Percentiles rank a stretch among this genome's conserved stretches.
phyloP scores from a whole-genome alignment of 2,329 filamentous ascomycete species.

The Fusarium secorum region DNA sequence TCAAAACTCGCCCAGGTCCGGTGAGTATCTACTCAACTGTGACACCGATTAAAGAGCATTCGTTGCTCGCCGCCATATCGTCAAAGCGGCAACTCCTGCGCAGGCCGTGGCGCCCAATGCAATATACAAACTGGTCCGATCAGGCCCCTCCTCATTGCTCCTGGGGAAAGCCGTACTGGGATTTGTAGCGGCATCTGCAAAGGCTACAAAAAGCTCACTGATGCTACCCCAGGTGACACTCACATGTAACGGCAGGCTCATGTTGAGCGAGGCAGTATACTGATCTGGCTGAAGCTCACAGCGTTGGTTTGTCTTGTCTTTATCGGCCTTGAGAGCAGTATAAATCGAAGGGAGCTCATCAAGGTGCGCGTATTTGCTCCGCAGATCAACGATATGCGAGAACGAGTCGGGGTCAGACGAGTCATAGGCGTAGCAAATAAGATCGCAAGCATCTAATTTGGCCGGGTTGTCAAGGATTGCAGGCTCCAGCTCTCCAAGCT shows the following conservation, averaged over 20 bases:
- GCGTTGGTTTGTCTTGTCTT: constrained; percentile 95
- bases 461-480: constrained; percentile 91
- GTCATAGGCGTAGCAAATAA: constrained; percentile 95
- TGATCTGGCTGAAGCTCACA: constrained; percentile 90
- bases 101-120: constrained; percentile 77
- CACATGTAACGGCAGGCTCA: constrained; percentile 92
- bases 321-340: constrained; percentile 91
- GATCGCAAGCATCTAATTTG: constrained; percentile 90
- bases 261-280: constrained; percentile 84
- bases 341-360: constrained; percentile 92
- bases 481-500: constrained; percentile 93
- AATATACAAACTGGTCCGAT: constrained; percentile 86
- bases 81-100: constrained; percentile 67
- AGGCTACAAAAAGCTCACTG: constrained; percentile 87
- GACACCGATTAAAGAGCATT: constrained; percentile 50
- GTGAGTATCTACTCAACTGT: neutral
- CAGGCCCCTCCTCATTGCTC: constrained; percentile 83
- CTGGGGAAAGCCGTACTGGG: constrained; percentile 90
- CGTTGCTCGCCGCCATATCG: constrained; percentile 70
- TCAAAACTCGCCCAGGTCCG: neutral
- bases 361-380: constrained; percentile 80
- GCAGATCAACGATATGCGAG: constrained; percentile 84
- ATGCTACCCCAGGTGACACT: constrained; percentile 95
- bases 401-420: constrained; percentile 97
- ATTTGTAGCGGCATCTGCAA: constrained; percentile 91